Evolutionary conservation across 2,329 filamentous ascomycete genomes (phyloP).

Genomic region (Keithomyces neogunnii): DNA sequence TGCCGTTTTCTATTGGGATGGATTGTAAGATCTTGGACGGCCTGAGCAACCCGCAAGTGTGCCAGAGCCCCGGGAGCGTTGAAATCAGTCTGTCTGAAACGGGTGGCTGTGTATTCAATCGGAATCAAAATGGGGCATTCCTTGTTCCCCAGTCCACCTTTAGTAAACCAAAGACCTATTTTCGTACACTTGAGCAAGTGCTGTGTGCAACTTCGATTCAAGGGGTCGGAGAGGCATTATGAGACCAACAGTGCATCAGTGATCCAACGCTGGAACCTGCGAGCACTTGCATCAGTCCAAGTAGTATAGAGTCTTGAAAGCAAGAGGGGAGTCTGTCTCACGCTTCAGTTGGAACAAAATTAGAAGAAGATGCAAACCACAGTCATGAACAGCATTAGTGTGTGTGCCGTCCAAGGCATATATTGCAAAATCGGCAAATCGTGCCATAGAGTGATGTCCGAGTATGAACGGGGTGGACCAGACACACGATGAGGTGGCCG

Average conservation of each 20-base stretch:
- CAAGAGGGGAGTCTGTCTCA: neutral
- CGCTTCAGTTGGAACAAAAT: neutral
- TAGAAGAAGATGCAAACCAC: neutral
- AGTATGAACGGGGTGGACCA: neutral
- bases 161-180: constrained; percentile 5
- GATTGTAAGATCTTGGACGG: constrained; percentile 11
- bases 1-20: constrained; percentile 4
- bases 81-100: constrained; percentile 12
- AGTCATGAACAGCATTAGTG: neutral
- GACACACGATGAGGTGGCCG: neutral
- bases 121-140: constrained; percentile 4
- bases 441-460: too few species aligned
- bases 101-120: constrained; percentile 9
- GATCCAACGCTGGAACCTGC: constrained; percentile 5
- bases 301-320: neutral
- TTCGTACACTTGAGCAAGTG: neutral
- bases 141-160: constrained; percentile 1
- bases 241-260: constrained; percentile 13
- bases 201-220: neutral
- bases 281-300: too few species aligned
- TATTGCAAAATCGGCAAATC: neutral
- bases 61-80: constrained; percentile 7
- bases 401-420: neutral
- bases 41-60: constrained; percentile 10
- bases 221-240: constrained; percentile 7